A percentile compares a stretch with the other conserved stretches of the same genome.
Evolutionary conservation across 208 protist genomes (phyloP).

Genomic region (Wallacemonas sp.): DNA sequence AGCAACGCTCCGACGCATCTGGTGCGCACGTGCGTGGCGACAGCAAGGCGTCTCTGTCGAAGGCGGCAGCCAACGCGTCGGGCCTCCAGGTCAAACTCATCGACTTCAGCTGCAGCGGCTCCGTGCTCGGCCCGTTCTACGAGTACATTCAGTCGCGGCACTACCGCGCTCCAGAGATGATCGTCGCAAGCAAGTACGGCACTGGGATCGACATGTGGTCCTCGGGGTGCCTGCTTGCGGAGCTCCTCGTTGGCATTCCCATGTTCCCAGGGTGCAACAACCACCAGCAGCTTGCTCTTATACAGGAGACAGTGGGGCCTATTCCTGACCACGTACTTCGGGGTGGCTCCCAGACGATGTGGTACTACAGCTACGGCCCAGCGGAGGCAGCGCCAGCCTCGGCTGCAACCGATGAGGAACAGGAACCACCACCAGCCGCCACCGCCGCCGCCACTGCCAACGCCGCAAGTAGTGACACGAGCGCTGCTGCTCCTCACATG

Average conservation of each 20-base stretch:
- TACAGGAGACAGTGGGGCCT: conserved; percentile 93
- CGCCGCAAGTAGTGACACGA: no score
- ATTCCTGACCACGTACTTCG: conserved; percentile 74
- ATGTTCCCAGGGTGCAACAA: conserved; percentile 94
- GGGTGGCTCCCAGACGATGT: conserved; percentile 31
- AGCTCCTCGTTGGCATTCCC: conserved; percentile 94
- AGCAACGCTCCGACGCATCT: background rate
- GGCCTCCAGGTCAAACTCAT: conserved; percentile 93
- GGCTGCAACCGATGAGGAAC: conserved; percentile 1
- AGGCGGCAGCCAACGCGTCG: conserved; percentile 4
- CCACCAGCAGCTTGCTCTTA: conserved; percentile 92
- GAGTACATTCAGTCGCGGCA: conserved; percentile 94
- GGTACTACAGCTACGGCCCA: conserved; percentile 47
- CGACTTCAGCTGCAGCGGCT: conserved; percentile 97
- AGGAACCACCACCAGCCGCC: no score
- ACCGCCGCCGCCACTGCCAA: background rate
- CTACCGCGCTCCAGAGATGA: conserved; percentile 97
- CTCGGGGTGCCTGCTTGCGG: conserved; percentile 96
- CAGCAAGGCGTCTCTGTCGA: background rate
- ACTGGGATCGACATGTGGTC: conserved; percentile 97
- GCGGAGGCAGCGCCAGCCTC: background rate
- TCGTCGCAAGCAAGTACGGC: conserved; percentile 91
- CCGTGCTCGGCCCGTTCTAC: conserved; percentile 81
- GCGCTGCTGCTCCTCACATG: no score
- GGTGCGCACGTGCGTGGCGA: background rate